Evolutionary conservation across 306 rosid species (phyloP), one percentile per base, ranked within the genome.

Genomic region (Dryas alaskensis): DNA sequence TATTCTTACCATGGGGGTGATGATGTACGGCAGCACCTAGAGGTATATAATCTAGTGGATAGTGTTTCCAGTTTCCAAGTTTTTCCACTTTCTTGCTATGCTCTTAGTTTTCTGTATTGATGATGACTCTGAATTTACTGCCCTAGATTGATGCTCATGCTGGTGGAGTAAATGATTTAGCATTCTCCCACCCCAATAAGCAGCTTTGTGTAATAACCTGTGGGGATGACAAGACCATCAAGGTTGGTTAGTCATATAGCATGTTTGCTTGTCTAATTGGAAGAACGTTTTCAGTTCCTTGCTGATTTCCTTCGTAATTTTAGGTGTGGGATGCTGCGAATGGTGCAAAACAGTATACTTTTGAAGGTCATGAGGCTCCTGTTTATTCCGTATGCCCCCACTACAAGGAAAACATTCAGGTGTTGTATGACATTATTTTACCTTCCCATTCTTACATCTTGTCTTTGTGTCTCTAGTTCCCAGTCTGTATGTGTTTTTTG

Each of bases 161-260:
- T 16, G 98, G 98, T n/a, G 98, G 98, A 83, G 98, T 89, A 73
- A 94, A 94, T 70, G 98, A 94, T 86, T 80, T 94, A 9, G 97
- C 98, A 70, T 94, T 94, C 85, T 91, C 98, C 46, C 97, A 89
- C 75, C 98, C 98, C 39, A 91, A 93, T 82, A 89, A 93, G 83
- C 97, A 89, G 80, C 94, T 91, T 37, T 94, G 98, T 81, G 98
- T 91, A 69, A 91, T 91, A 74, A 94, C 98, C 46, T 94, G 98
- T 44, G 98, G 98, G 45, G 98, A 94, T 69, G 97, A 94, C 79
- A 94, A 89, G 81, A 94, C 96, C 65, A 94, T 94, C 72, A 91
- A 94, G 91, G 98, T 91, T 58, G 43, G 89, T 84, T 73, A 65
- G 55, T 76, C 54, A 27, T 25, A 52, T 49, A 69, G 43, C 22